Conservation (phyloP, 75 land plant genomes). For the Selaginella tamariscina region DNA sequence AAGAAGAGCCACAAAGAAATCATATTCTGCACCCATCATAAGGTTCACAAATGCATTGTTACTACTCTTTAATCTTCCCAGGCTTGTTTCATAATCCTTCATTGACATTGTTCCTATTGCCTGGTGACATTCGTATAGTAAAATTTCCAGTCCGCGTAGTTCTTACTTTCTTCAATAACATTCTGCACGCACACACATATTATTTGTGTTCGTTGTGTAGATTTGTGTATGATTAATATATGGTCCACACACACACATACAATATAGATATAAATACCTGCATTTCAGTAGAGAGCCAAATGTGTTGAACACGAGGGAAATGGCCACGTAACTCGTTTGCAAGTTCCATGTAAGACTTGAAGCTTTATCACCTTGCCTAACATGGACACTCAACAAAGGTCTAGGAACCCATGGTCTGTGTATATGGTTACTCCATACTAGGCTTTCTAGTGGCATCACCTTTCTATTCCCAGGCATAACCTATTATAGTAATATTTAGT, state of each 20-base stretch:
- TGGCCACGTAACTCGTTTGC: background rate
- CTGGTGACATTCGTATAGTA: background rate
- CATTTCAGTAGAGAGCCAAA: no score
- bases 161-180: no score
- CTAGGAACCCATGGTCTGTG: background rate
- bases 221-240: background rate
- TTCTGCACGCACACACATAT: background rate
- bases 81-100: background rate
- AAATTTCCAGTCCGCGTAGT: background rate
- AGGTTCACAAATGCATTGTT: slow-evolving; percentile 2
- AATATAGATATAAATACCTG: no score
- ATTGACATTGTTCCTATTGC: background rate
- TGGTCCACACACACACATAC: background rate
- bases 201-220: background rate
- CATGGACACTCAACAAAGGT: background rate
- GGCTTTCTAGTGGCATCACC: background rate
- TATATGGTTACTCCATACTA: background rate
- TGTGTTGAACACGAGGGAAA: background rate
- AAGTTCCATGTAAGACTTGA: background rate
- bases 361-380: background rate
- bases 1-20: background rate
- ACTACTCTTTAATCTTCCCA: background rate
- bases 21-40: background rate
- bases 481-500: background rate
- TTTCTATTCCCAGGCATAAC: background rate